Base-by-base conservation (phyloP, 1,284 basidiomycete species). In the Baeospora myosura region DNA sequence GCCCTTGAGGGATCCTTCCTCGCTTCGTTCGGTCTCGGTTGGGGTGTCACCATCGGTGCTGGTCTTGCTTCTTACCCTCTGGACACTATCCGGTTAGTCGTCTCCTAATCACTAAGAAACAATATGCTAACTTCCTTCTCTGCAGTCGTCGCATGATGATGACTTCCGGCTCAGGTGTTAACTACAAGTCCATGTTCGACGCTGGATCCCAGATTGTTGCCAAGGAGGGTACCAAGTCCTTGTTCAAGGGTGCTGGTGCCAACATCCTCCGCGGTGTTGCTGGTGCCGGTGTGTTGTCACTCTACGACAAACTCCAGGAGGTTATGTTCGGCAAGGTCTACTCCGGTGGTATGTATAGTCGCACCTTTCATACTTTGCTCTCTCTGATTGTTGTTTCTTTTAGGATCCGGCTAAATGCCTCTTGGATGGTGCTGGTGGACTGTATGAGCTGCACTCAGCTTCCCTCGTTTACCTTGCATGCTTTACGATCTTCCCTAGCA, bases 231-330 rank as follows among this genome's bases (percentile, higher is more conserved):
- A 58, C 68, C 48, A 70, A 65, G 53, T 74, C 78, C 18, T 69
- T 87, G 52, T 81, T 81, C 63, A 61, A 72, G 49, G 72, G 74
- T 30, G 76, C 75, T 49, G 76, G 75, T 46, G 78, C 77, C 30
- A 84, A 86, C 62, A 62, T 73, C 41, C 49, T 73, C 14, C 69
- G 70, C 60, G 81, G 82, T 60, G 73, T 87, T 45, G 84, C 85
- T 44, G 78, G 76, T 53, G 82, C 82, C 41, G 81, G 80, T 64
- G 81, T 81, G 34, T 64, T 87, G 49, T 76, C 81, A 10, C 61
- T 83, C 38, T 81, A 80, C 56, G 78, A 85, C 65, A 72, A 81
- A 47, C 66, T 72, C 56, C 69, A 72, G 47, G 60, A 58, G 17
- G 45, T 68, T 28, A 30, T 40, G 24, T 40, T 40, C 38, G 38